These are phyloP conservation scores for Rutstroemia sp. DNA, from an alignment of 2,329 filamentous ascomycete species.

Conservation along the genomic window DNA sequence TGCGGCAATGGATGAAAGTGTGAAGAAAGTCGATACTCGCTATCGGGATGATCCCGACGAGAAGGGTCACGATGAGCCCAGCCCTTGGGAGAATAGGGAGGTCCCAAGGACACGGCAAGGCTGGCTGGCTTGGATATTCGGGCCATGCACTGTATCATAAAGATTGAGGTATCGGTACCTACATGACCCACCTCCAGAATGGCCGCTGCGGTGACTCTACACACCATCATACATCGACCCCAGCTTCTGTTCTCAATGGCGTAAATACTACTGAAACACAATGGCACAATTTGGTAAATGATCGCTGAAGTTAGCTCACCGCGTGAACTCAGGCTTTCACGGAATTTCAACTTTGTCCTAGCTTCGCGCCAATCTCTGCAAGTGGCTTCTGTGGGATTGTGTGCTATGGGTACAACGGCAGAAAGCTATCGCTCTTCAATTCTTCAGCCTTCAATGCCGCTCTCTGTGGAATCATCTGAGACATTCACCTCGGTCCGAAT, in stretches of 20 bases:
- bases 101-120: not conserved
- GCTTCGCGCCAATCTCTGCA: too few species aligned
- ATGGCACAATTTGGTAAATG: too few species aligned
- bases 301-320: too few species aligned
- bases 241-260: not conserved
- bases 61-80: not conserved
- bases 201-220: not conserved
- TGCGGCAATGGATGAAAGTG: conserved; percentile 30
- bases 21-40: not conserved
- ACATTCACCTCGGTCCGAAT: conserved; percentile 9
- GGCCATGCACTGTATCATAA: conserved; percentile 7
- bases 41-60: conserved; percentile 18
- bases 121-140: conserved; percentile 11
- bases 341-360: too few species aligned
- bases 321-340: too few species aligned
- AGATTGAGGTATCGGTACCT: not conserved
- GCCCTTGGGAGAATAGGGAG: not conserved
- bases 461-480: not conserved
- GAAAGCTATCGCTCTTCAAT: not conserved
- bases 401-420: not conserved
- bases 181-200: not conserved
- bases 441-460: not conserved
- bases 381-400: not conserved
- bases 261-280: not conserved
- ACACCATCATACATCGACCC: not conserved